Conservation (phyloP, 805 yeast species). For the Candida arabinofermentans region DNA sequence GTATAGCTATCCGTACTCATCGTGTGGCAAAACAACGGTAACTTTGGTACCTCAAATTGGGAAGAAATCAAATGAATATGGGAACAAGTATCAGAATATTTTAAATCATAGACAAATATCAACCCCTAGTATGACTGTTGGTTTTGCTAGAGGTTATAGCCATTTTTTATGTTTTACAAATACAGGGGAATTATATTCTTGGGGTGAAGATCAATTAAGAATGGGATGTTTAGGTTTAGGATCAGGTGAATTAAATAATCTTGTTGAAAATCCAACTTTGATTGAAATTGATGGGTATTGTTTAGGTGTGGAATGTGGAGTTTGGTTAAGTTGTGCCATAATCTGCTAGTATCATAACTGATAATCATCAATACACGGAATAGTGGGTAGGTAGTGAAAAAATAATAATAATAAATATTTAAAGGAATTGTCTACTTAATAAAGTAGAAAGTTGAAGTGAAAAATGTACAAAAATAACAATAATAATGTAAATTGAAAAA, state of each 20-base stretch:
- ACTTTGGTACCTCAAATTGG: background rate
- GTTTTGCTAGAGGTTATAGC: constrained; percentile 9
- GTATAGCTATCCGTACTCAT: constrained; percentile 6
- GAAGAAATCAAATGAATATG: background rate
- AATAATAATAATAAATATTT: too few species aligned
- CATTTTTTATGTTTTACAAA: constrained; percentile 9
- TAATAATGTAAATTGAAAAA: too few species aligned
- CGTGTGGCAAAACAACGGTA: constrained; percentile 12
- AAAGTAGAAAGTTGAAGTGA: too few species aligned
- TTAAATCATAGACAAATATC: constrained; percentile 7
- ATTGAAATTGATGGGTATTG: constrained; percentile 2
- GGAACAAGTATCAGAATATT: constrained; percentile 6
- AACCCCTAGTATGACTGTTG: background rate
- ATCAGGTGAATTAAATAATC: background rate
- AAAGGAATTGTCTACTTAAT: too few species aligned
- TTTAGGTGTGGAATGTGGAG: constrained; percentile 12
- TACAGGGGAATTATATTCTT: constrained; percentile 6
- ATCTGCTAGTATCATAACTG: background rate
- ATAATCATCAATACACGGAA: background rate
- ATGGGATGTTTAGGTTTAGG: constrained; percentile 13
- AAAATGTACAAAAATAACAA: too few species aligned
- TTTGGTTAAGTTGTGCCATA: constrained; percentile 13
- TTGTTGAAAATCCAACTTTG: constrained; percentile 3
- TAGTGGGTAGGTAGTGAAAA: too few species aligned
- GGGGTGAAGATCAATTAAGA: constrained; percentile 11